Evolutionary conservation across 176 grass and related monocot species (phyloP).

Genomic region (Raddia distichophylla): DNA sequence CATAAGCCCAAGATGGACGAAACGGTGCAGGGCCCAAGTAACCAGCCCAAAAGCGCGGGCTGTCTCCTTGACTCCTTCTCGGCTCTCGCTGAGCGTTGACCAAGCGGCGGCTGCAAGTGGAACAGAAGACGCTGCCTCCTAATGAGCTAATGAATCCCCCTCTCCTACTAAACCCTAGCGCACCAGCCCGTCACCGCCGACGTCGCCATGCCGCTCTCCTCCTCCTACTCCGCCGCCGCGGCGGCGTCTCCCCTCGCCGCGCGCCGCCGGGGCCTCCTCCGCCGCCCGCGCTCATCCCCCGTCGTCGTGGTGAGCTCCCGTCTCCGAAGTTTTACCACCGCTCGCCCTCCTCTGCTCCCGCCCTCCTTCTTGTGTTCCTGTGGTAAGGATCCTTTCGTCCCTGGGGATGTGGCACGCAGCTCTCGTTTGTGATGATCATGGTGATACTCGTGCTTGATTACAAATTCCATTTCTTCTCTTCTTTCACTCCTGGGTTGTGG

Average conservation of each 20-base stretch:
- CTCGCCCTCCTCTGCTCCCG: not conserved
- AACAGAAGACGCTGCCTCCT: not conserved
- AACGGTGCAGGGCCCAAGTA: too few species aligned
- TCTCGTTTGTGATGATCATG: not conserved
- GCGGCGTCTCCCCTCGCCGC: constrained; percentile 17
- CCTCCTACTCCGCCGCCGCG: constrained; percentile 26
- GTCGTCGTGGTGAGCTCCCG: constrained; percentile 40
- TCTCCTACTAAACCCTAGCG: constrained; percentile 49
- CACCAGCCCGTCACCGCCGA: not conserved
- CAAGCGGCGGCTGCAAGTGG: not conserved
- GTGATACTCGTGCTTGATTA: not conserved
- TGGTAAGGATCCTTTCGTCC: not conserved
- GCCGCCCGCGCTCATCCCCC: constrained; percentile 3
- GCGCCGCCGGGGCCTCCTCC: not conserved
- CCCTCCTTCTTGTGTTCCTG: not conserved
- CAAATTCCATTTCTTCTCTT: not conserved
- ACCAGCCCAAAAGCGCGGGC: too few species aligned
- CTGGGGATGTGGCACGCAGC: not conserved
- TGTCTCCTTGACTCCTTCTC: too few species aligned
- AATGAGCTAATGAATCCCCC: too few species aligned
- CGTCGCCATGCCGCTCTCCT: constrained; percentile 39
- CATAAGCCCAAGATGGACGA: too few species aligned
- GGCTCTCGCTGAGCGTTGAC: too few species aligned
- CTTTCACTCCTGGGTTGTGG: not conserved
- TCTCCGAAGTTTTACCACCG: not conserved